Evolutionary conservation across 345 rosid species (phyloP), one percentile per base, ranked within the genome.

Genomic region (Boechera retrofracta): DNA sequence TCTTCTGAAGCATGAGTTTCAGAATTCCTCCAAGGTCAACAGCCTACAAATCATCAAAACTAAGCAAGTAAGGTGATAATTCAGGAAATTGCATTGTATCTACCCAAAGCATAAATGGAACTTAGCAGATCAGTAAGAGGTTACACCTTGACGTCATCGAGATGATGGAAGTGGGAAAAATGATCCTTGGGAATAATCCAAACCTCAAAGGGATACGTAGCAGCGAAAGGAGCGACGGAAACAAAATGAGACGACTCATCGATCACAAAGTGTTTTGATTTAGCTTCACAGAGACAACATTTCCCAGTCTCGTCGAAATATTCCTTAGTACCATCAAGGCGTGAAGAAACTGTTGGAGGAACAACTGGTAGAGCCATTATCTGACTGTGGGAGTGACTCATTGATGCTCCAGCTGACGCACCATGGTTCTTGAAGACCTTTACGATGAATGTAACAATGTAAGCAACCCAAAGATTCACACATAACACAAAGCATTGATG

Each of bases 391-490:
- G 99, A 91, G 66, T 95, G 98, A 83, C 91, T 92, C 86, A 91
- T 42, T 12, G 99, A 92, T 54, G 97, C 99, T 74, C 98, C 94
- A 15, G 99, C 98, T n/a, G 94, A 89, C 9, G 91, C 91, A 28
- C 96, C 90, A 42, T 91, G 87, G 85, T 92, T 95, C 96, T 95
- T 92, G 72, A 95, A 95, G 45, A 95, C 93, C 99, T 95, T 64
- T 38, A 41, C 1, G 9, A 68, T 57, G 36, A 71, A 24, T 41
- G 38, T 4, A 41, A 39, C 55, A 7, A 39, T 13, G 35, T 13
- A 67, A 69, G 12, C 32, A 53, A 32, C 13, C 6, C n/a, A 66
- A 57, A 35, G 60, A 75, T 75, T 32, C 28, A 58, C 35, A 67
- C 45, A n/a, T 39, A 61, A 45, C 64, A 62, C 16, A 71, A 47